A percentile compares a stretch with the other conserved stretches of the same genome.
Evolutionary conservation across 2,329 filamentous ascomycete genomes (phyloP).

Genomic region (Epichloe aotearoae): DNA sequence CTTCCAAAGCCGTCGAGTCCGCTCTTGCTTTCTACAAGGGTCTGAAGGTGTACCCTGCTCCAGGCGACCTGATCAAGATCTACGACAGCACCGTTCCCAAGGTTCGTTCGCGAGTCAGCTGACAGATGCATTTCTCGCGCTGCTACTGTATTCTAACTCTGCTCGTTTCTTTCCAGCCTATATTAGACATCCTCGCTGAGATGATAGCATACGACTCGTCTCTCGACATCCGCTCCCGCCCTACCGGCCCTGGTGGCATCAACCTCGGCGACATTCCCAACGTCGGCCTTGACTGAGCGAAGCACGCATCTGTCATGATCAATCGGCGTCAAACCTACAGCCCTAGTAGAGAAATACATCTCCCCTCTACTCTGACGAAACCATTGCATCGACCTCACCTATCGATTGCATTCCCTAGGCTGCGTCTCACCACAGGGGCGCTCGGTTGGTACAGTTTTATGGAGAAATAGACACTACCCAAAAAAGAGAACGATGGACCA

Average conservation of each 20-base stretch:
- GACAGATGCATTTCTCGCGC: not conserved
- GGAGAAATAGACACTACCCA: not conserved
- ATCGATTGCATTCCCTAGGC: not conserved
- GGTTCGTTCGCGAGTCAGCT: slow-evolving; percentile 33
- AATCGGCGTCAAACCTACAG: not conserved
- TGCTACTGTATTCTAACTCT: not conserved
- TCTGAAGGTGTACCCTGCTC: slow-evolving; percentile 94
- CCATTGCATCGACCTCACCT: not conserved
- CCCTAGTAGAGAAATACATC: not conserved
- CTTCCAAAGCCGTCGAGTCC: slow-evolving; percentile 61
- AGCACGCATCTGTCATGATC: not conserved
- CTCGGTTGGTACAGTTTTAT: not conserved
- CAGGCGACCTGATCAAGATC: slow-evolving; percentile 83
- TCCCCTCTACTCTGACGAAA: not conserved
- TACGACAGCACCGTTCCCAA: slow-evolving; percentile 98
- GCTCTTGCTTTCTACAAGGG: slow-evolving; percentile 96
- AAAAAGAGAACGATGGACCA: not conserved
- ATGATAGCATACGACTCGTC: slow-evolving; percentile 90
- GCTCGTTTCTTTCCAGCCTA: slow-evolving; percentile 40
- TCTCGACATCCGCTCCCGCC: slow-evolving; percentile 42
- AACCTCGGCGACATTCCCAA: slow-evolving; percentile 36
- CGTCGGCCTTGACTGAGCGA: slow-evolving; percentile 39
- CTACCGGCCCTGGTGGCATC: slow-evolving; percentile 22
- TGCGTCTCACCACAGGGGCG: not conserved
- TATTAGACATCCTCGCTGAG: slow-evolving; percentile 90